Conservation (phyloP, 768 basidiomycete genomes). For the Auriculariales sp. region DNA sequence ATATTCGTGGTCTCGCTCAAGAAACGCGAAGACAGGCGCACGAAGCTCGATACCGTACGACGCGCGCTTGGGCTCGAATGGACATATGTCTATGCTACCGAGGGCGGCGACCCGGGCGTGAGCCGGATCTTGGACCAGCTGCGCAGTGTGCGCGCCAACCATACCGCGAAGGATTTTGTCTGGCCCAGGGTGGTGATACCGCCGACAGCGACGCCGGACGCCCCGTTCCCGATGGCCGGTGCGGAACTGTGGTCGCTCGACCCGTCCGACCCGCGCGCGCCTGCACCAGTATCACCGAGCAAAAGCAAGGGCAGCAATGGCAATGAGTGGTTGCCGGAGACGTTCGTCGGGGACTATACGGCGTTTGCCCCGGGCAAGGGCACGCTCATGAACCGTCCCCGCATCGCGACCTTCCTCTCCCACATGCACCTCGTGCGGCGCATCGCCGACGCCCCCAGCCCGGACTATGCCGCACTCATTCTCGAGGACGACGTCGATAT, state of each 20-base stretch:
- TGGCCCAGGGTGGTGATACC: not conserved
- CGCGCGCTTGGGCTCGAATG: conserved; percentile 31
- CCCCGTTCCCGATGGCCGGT: too few relatives aligned
- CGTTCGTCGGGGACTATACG: too few relatives aligned
- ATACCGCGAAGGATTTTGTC: conserved; percentile 4
- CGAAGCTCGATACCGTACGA: conserved; percentile 42
- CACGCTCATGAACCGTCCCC: too few relatives aligned
- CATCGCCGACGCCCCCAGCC: conserved; percentile 18
- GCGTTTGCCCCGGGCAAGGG: too few relatives aligned
- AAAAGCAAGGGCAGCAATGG: too few relatives aligned
- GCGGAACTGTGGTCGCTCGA: too few relatives aligned
- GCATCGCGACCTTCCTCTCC: conserved; percentile 63
- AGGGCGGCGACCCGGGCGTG: conserved; percentile 25
- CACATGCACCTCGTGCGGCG: conserved; percentile 38
- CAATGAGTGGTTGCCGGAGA: too few relatives aligned
- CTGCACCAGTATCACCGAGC: too few relatives aligned
- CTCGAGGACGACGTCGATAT: conserved; percentile 72
- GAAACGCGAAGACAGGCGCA: conserved; percentile 36
- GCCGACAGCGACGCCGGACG: too few relatives aligned
- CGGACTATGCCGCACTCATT: conserved; percentile 32
- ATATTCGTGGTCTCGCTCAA: conserved; percentile 51
- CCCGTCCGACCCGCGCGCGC: too few relatives aligned
- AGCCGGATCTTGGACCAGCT: conserved; percentile 30
- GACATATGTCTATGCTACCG: conserved; percentile 37
- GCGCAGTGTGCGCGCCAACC: conserved; percentile 14